These are phyloP conservation scores for Scorias spongiosa DNA, from an alignment of 2,329 filamentous ascomycete genomes.

Conservation along the genomic window DNA sequence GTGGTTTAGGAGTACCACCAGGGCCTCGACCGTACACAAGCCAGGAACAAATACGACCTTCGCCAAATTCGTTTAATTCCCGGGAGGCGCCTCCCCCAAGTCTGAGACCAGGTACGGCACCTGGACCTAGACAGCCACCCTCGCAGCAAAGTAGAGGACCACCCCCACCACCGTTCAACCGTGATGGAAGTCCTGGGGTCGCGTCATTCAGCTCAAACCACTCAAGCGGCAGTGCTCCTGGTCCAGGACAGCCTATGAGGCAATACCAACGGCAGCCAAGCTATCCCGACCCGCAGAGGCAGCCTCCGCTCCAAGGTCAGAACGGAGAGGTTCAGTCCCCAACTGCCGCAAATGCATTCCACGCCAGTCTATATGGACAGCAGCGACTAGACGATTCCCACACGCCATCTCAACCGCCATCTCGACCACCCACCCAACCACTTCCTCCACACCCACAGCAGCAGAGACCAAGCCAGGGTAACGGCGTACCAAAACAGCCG, in stretches of 20 bases:
- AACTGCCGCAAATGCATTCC: not conserved
- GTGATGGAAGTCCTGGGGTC: not conserved
- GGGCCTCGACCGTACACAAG: slow-evolving; percentile 16
- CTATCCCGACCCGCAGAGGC: not conserved
- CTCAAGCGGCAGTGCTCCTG: not conserved
- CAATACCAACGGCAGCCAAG: not conserved
- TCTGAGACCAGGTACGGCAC: slow-evolving; percentile 13
- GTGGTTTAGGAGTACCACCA: not conserved
- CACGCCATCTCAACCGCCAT: slow-evolving; percentile 7
- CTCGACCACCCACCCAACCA: slow-evolving; percentile 12
- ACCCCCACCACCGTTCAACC: not conserved
- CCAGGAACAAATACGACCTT: slow-evolving; percentile 20
- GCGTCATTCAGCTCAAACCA: not conserved
- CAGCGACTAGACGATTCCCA: not conserved
- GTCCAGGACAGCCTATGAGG: not conserved
- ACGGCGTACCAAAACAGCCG: slow-evolving; percentile 2
- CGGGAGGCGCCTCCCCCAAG: slow-evolving; percentile 4
- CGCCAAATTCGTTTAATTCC: slow-evolving; percentile 14
- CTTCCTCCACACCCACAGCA: slow-evolving; percentile 4
- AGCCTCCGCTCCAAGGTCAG: not conserved
- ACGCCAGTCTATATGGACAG: not conserved
- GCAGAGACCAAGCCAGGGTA: slow-evolving; percentile 1
- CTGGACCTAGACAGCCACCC: slow-evolving; percentile 6
- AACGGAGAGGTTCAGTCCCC: not conserved
- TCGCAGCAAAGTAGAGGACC: not conserved